Evolutionary conservation across 805 yeast species (phyloP).

Genomic region (Starmera caribaea): DNA sequence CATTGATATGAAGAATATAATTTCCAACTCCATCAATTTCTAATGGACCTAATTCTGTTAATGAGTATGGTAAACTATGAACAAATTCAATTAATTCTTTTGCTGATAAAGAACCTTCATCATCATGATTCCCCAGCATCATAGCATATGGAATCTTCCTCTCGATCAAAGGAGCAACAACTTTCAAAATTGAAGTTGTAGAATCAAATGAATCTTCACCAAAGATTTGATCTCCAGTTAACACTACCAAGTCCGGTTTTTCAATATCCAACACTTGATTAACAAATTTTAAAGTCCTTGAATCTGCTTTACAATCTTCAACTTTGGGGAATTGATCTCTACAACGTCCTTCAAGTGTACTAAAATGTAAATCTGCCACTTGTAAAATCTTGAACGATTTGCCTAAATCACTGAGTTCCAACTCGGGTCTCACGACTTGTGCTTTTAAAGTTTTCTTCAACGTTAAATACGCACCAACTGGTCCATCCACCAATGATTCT

Average conservation of each 20-base stretch:
- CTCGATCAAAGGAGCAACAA: conserved; percentile 52
- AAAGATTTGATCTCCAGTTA: conserved; percentile 83
- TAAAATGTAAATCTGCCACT: conserved; percentile 83
- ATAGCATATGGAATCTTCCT: conserved; percentile 71
- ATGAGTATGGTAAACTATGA: conserved; percentile 54
- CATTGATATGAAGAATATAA: conserved; percentile 47
- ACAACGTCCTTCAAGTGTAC: conserved; percentile 78
- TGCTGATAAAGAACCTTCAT: conserved; percentile 65
- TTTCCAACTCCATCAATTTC: conserved; percentile 80
- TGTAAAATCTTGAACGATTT: conserved; percentile 67
- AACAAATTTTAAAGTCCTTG: conserved; percentile 51
- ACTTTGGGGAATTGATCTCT: conserved; percentile 58
- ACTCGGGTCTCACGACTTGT: conserved; percentile 4
- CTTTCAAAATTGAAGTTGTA: conserved; percentile 66
- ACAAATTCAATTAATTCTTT: conserved; percentile 50
- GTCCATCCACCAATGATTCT: conserved; percentile 7
- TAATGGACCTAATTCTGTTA: conserved; percentile 53
- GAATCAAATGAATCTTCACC: conserved; percentile 72
- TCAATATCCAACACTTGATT: conserved; percentile 55
- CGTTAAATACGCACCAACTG: conserved; percentile 12
- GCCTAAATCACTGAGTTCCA: conserved; percentile 32
- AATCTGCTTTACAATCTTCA: conserved; percentile 67
- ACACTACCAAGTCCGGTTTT: conserved; percentile 69
- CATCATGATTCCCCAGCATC: conserved; percentile 89
- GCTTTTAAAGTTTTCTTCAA: conserved; percentile 10